Conservation (phyloP, 768 basidiomycete genomes). For the Hygrocybe punicea region DNA sequence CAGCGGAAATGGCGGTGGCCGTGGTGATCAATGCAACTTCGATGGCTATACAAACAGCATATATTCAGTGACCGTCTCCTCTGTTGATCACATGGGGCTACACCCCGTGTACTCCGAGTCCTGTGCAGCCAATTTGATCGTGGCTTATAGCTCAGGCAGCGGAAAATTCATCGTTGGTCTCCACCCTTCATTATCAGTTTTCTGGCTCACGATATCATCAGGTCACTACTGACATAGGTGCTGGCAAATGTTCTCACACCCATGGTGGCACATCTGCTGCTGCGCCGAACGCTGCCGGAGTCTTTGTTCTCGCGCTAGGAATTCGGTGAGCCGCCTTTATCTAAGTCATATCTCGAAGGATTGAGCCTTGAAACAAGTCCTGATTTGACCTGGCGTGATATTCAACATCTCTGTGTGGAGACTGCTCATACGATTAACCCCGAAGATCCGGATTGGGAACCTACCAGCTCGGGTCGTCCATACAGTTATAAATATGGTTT, state of each 20-base stretch:
- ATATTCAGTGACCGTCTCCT: conserved; percentile 93
- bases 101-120: conserved; percentile 97
- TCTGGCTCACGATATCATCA: conserved; percentile 31
- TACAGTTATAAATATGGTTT: conserved; percentile 94
- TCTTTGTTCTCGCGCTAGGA: conserved; percentile 86
- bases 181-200: conserved; percentile 1
- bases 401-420: conserved; percentile 84
- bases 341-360: background rate
- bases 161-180: conserved; percentile 87
- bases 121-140: conserved; percentile 97
- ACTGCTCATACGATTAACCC: conserved; percentile 76
- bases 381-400: conserved; percentile 93
- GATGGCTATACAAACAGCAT: conserved; percentile 99
- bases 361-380: conserved; percentile 49
- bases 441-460: conserved; percentile 93
- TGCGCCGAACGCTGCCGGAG: conserved; percentile 93
- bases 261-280: conserved; percentile 99
- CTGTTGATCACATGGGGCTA: conserved; percentile 86
- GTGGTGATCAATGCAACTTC: conserved; percentile 97
- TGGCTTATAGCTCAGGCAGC: conserved; percentile 92
- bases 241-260: conserved; percentile 69
- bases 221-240: conserved; percentile 93
- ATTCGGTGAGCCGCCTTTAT: conserved; percentile 54
- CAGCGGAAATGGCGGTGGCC: conserved; percentile 89
- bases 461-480: conserved; percentile 60